Conservation (phyloP, 2,329 filamentous ascomycete species). For the Botryosphaeria dothidea region DNA sequence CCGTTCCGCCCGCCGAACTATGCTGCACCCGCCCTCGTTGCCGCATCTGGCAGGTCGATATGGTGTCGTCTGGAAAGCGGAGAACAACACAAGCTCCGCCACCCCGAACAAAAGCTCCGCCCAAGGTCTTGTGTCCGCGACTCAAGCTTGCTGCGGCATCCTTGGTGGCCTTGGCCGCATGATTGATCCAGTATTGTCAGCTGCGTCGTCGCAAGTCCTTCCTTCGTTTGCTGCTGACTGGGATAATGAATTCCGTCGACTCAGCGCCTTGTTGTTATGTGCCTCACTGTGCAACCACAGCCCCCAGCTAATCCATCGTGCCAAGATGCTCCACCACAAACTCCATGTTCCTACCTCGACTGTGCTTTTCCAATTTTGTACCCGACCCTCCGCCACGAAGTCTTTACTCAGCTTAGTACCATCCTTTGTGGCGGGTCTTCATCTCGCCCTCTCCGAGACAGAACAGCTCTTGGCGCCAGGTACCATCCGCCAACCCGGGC, state of each 20-base stretch:
- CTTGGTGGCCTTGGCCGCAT: slow-evolving; percentile 4
- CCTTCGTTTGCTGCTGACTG: too few relatives aligned
- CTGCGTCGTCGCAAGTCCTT: too few relatives aligned
- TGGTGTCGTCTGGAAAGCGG: background rate
- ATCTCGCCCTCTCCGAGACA: slow-evolving; percentile 11
- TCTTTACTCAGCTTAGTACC: background rate
- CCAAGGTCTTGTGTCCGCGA: background rate
- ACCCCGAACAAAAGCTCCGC: background rate
- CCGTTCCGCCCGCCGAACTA: background rate
- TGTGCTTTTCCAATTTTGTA: background rate
- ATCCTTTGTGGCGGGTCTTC: background rate
- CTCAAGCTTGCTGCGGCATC: slow-evolving; percentile 2
- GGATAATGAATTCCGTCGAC: background rate
- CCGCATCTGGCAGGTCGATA: slow-evolving; percentile 10
- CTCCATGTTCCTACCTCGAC: background rate
- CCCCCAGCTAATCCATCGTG: background rate
- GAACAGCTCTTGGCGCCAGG: background rate
- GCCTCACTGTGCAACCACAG: too few relatives aligned
- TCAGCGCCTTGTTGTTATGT: too few relatives aligned
- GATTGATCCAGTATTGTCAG: too few relatives aligned
- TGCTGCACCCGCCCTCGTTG: background rate
- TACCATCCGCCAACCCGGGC: background rate
- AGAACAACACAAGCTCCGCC: slow-evolving; percentile 5
- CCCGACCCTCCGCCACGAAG: background rate
- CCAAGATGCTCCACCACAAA: background rate